Base-by-base conservation (phyloP, 768 basidiomycete species). In the Suillus occidentalis region DNA sequence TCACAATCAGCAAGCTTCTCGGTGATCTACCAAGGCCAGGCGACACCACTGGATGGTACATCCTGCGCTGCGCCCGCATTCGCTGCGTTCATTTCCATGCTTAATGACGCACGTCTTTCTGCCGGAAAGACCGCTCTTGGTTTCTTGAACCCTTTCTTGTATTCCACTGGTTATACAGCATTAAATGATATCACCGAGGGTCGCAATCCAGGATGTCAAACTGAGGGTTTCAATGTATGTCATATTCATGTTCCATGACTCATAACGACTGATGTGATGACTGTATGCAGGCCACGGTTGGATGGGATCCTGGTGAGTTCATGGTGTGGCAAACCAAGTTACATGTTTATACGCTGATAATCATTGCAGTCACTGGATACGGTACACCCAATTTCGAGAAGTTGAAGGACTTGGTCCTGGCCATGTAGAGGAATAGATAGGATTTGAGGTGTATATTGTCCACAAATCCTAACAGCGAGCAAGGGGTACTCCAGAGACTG, bases 11-110 rank as follows among this genome's bases (percentile, higher is more conserved):
- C 74, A 56, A 73, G 76, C 47, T 90, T 84, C 80, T 73, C 76
- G 12, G 80, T 90, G 42, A 80, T 80, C 73, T 74, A 81, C 59
- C 63, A 72, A 37, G 87, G 87, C 4, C 36, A 57, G 9, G 45
- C 77, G 13, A 66, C 67, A 28, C 72, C 73, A 3, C 81, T 87
- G 64, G 84, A 79, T 0, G 91, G 91, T 40, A 92, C 91, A 2
- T 90, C 89, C 18, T 87, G 87, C 0, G 73, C 89, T 2, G 71
- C 87, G 8, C 90, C 90, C 0, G 81, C 88, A 0, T 88, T 92
- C 65, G 82, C 89, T 13, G 85, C 82, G 31, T 77, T 91, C 60
- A 78, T 90, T 22, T 81, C 89, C 2, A 81, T 91, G 66, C 75
- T 91, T 59, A 90, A 90, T 60, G 88, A 90, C 63, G 86, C 83